A percentile compares a stretch with the other conserved stretches of the same genome.
These are phyloP conservation scores for Candida coleopterorum DNA, from an alignment of 805 yeast species.

Conservation along the genomic window DNA sequence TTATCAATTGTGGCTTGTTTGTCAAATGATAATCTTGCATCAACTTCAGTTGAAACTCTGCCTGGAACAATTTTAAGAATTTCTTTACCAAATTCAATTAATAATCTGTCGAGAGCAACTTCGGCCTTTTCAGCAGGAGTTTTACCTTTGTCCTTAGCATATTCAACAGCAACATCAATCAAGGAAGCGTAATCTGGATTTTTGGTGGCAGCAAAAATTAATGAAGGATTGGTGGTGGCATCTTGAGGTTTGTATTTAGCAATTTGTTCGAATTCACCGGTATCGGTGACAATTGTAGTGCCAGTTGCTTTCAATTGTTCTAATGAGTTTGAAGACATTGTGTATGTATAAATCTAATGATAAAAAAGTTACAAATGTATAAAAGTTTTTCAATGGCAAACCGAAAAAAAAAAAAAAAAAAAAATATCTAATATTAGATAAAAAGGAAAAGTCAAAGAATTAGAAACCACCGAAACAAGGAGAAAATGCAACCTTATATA, in stretches of 20 bases:
- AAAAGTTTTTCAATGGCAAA: too few relatives aligned
- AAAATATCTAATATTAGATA: too few relatives aligned
- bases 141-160: constrained; percentile 58
- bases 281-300: constrained; percentile 95
- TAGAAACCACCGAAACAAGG: too few relatives aligned
- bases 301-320: constrained; percentile 94
- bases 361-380: too few relatives aligned
- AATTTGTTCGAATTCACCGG: constrained; percentile 97
- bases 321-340: constrained; percentile 55
- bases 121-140: constrained; percentile 65
- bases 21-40: constrained; percentile 95
- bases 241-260: constrained; percentile 98
- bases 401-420: too few relatives aligned
- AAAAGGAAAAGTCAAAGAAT: too few relatives aligned
- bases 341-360: too few relatives aligned
- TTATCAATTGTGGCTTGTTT: constrained; percentile 89
- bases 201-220: constrained; percentile 92
- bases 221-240: constrained; percentile 98
- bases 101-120: constrained; percentile 82
- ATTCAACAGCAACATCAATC: constrained; percentile 86
- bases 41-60: constrained; percentile 98
- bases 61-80: constrained; percentile 96
- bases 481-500: too few relatives aligned
- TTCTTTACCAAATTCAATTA: constrained; percentile 94
- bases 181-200: constrained; percentile 84